These are phyloP conservation scores for Monosporascus sp. DNA, from an alignment of 2,329 filamentous ascomycete genomes.

Conservation along the genomic window DNA sequence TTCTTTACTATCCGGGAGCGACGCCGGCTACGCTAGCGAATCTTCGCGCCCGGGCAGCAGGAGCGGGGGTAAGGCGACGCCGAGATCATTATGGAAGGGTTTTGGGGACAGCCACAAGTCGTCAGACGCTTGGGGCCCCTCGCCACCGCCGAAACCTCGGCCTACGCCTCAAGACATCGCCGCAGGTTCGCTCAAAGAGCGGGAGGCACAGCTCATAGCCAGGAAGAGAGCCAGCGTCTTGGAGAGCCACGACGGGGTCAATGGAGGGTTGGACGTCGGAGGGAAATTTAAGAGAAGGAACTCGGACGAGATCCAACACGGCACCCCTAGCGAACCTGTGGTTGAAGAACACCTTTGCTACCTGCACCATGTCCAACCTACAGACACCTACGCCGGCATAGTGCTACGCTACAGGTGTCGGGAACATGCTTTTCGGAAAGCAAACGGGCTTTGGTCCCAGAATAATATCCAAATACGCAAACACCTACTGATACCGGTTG, in stretches of 20 bases:
- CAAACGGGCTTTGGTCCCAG: conserved; percentile 91
- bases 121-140: conserved; percentile 44
- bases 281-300: conserved; percentile 60
- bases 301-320: conserved; percentile 54
- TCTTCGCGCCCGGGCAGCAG: conserved; percentile 26
- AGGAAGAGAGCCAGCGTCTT: conserved; percentile 54
- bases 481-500: conserved; percentile 78
- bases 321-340: conserved; percentile 46
- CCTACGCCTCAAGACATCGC: conserved; percentile 45
- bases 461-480: conserved; percentile 84
- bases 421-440: conserved; percentile 74
- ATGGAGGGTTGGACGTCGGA: conserved; percentile 50
- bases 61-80: conserved; percentile 22
- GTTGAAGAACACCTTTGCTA: conserved; percentile 79
- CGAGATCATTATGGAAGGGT: conserved; percentile 26
- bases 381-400: conserved; percentile 86
- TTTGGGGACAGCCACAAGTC: conserved; percentile 19
- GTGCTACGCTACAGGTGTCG: conserved; percentile 86
- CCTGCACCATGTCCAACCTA: conserved; percentile 75
- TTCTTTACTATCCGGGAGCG: conserved; percentile 32
- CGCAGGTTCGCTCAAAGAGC: conserved; percentile 47
- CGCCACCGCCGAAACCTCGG: conserved; percentile 33
- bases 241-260: conserved; percentile 56
- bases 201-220: conserved; percentile 50
- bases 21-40: conserved; percentile 29